Evolutionary conservation across 2,329 filamentous ascomycete species (phyloP), one percentile per base, ranked within the genome.

Genomic region (Dryadomyces quercivorus): DNA sequence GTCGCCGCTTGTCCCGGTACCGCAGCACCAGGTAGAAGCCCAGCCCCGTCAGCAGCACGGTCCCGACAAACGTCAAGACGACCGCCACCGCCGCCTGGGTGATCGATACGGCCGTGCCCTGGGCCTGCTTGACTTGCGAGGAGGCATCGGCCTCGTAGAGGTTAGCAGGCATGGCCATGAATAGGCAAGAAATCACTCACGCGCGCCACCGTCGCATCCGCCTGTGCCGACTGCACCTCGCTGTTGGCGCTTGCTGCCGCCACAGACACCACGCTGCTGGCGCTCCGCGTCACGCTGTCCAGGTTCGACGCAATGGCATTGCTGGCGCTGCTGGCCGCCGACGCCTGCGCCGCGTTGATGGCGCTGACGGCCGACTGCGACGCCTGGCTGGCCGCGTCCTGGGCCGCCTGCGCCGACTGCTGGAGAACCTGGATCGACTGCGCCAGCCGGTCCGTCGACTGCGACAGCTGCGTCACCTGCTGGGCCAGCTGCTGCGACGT

Each of bases 31-130:
- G 59, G 43, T 68, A 69, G 56, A 70, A 69, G 26, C 64, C 62
- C 2, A 67, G 51, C 4, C 71, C 66, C 0, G 68, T 71, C 36
- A 74, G 61, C 20, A 74, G 60, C 1, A 69, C 66, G 2, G 69
- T 69, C n/a, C 67, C 71, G 51, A 73, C 62, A 38, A 73, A 68
- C 50, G 67, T 69, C 15, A 67, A 70, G 4, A 72, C 68, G 18
- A 74, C 67, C 10, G 69, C 70, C 5, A 73, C 56, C 0, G 71
- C 70, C 0, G 66, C 66, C 61, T 73, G 69, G 0, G 70, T 72
- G 16, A 68, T 68, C 2, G 70, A 71, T 2, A 72, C 65, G 3
- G 70, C 69, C 3, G 67, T 61, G 18, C 64, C 67, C 52, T 71
- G 69, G 0, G 70, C 66, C 16, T 65, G 62, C 18, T 64, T 60